Evolutionary conservation across 139 green algal species (phyloP), one percentile per base, ranked within the genome.

Genomic region (Diplosphaera chodatii): DNA sequence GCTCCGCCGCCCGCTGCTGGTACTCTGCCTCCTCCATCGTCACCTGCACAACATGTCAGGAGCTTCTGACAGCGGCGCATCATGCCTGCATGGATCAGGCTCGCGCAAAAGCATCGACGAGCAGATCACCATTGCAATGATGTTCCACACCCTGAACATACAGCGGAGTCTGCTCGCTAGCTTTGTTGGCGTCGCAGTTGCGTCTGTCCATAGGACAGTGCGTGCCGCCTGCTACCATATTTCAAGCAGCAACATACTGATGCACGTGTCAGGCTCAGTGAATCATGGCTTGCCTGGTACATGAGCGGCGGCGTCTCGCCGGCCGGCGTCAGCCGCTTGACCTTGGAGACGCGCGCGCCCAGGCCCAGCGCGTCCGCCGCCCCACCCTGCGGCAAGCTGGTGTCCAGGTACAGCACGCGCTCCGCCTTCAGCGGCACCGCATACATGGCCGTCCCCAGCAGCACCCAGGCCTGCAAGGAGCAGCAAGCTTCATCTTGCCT

Each of bases 11-110:
- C 3, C 67, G 23, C 10, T 64, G 1, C 33, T 71, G 73, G 80
- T 88, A 96, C 30, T 84, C 70, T 5, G 71, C 63, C 74, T 97
- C 91, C 22, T 80, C 79, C 48, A 97, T 56, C 10, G 71, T 67
- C 15, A 95, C 41, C 82, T 90, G 85, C 37, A 63, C 27, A 33
- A 22, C n/a, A n/a, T n/a, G n/a, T n/a, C n/a, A n/a, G n/a, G n/a
- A n/a, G n/a, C n/a, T n/a, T n/a, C n/a, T n/a, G n/a, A n/a, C n/a
- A n/a, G n/a, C n/a, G n/a, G n/a, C n/a, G n/a, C n/a, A n/a, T n/a
- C n/a, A n/a, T n/a, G n/a, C n/a, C n/a, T n/a, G n/a, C n/a, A n/a
- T n/a, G n/a, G n/a, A n/a, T n/a, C n/a, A n/a, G n/a, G n/a, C n/a
- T n/a, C n/a, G n/a, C n/a, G n/a, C n/a, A n/a, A n/a, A n/a, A n/a